phyloP scores from a whole-genome alignment of 139 green algal genomes.

The Pycnococcus provasolii region DNA sequence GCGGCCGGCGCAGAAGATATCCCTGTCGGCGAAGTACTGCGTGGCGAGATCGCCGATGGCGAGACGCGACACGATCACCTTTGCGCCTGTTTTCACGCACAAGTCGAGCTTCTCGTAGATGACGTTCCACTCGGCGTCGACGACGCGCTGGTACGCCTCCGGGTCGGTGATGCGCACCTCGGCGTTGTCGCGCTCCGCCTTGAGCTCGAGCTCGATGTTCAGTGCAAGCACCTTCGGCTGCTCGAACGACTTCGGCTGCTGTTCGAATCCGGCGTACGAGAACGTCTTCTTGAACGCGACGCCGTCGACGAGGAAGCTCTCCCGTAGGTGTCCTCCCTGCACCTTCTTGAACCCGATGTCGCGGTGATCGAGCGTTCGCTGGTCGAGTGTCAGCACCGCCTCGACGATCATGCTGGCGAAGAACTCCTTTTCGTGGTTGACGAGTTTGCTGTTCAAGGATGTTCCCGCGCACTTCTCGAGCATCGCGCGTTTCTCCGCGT shows the following conservation, averaged over 20 bases:
- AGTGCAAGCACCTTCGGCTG: slow-evolving; percentile 89
- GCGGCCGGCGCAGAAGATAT: slow-evolving; percentile 93
- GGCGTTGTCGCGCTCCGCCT: slow-evolving; percentile 94
- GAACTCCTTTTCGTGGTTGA: slow-evolving; percentile 91
- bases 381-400: slow-evolving; percentile 52
- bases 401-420: slow-evolving; percentile 94
- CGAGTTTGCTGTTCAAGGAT: slow-evolving; percentile 91
- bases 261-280: slow-evolving; percentile 97
- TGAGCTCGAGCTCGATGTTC: slow-evolving; percentile 98
- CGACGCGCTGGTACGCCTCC: slow-evolving; percentile 88
- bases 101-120: slow-evolving; percentile 97
- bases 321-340: slow-evolving; percentile 77
- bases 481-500: slow-evolving; percentile 59
- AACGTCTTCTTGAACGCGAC: slow-evolving; percentile 99
- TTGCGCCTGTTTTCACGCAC: slow-evolving; percentile 69
- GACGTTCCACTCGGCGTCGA: slow-evolving; percentile 99
- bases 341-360: slow-evolving; percentile 37
- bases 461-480: slow-evolving; percentile 89
- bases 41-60: slow-evolving; percentile 91
- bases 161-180: slow-evolving; percentile 88
- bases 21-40: slow-evolving; percentile 94
- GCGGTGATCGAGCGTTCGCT: slow-evolving; percentile 21
- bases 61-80: slow-evolving; percentile 81
- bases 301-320: slow-evolving; percentile 93
- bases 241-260: slow-evolving; percentile 90